Evolutionary conservation across 768 basidiomycete species (phyloP), one percentile per base, ranked within the genome.

Genomic region (Russula abietina): DNA sequence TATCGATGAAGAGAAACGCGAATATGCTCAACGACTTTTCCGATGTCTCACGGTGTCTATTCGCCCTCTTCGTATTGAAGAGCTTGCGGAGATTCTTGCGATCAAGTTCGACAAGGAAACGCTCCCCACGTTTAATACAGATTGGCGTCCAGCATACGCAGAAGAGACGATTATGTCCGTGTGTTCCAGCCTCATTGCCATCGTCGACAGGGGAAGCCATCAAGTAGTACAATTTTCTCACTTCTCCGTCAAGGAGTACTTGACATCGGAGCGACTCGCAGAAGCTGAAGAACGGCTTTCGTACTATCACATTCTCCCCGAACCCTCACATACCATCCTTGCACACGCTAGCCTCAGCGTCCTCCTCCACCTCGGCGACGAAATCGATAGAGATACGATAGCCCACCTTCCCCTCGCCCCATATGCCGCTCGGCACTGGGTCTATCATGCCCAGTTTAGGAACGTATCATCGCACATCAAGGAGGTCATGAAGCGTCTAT

Each of bases 251-350:
- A 26, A 26, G 43, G n/a, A 45, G 7, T 45, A 4, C 45, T 59
- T 64, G 51, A 46, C 39, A 3, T 64, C 62, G 16, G 9, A 49
- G 1, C 62, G 45, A 16, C 58, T 64, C 28, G 28, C 33, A 0
- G 14, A 14, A 0, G 24, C 26, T 4, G 45, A 33, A 38, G 45
- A 30, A 55, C 22, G 8, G 1, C 45, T 61, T 41, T 64, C 62
- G 6, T 14, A 22, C 9, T 60, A 59, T 28, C 52, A 49, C 22
- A 32, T 64, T 10, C 36, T 59, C 17, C 57, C 59, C 28, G 33
- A 52, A 12, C 43, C 43, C 0, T n/a, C 43, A 9, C 43, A 45
- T 11, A 22, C 10, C 1, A 3, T 11, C 8, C 43, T 45, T 11
- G 43, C 43, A 22, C 43, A 22, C 8, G 43, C 43, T 4, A 11